Conservation (phyloP, 352 stramenopile species). For the Pythium sukuiense region DNA sequence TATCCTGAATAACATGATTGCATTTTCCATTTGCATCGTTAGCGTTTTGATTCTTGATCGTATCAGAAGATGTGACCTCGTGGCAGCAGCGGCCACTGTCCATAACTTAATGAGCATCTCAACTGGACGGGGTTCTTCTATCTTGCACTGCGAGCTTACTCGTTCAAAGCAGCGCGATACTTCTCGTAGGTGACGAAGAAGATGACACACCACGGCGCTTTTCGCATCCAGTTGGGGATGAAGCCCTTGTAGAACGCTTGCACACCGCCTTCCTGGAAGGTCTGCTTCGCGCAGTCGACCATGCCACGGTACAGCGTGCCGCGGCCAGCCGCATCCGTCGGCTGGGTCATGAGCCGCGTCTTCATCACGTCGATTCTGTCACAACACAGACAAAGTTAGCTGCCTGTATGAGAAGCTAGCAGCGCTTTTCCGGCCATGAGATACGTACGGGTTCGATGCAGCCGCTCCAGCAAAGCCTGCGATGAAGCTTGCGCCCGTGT, state of each 20-base stretch:
- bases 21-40: constrained; percentile 1
- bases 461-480: constrained; percentile 74
- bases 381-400: constrained; percentile 12
- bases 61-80: too few relatives aligned
- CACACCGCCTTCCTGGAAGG: constrained; percentile 62
- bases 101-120: constrained; percentile 1
- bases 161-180: constrained; percentile 49
- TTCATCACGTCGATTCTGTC: constrained; percentile 84
- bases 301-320: constrained; percentile 71
- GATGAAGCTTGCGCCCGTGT: constrained; percentile 73
- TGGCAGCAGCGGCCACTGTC: not conserved
- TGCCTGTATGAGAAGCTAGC: not conserved
- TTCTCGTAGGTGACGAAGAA: constrained; percentile 90
- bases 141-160: constrained; percentile 3
- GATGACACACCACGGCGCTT: constrained; percentile 83
- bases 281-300: constrained; percentile 67
- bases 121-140: not conserved
- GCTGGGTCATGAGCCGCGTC: constrained; percentile 81
- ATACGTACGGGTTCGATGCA: constrained; percentile 73
- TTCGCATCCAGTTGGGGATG: constrained; percentile 86
- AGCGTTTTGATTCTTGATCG: not conserved
- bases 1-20: constrained; percentile 7
- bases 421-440: not conserved
- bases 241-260: constrained; percentile 86
- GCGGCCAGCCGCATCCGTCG: constrained; percentile 51